Conservation (phyloP, 2,329 filamentous ascomycete genomes). For the Hymenoscyphus albidus region DNA sequence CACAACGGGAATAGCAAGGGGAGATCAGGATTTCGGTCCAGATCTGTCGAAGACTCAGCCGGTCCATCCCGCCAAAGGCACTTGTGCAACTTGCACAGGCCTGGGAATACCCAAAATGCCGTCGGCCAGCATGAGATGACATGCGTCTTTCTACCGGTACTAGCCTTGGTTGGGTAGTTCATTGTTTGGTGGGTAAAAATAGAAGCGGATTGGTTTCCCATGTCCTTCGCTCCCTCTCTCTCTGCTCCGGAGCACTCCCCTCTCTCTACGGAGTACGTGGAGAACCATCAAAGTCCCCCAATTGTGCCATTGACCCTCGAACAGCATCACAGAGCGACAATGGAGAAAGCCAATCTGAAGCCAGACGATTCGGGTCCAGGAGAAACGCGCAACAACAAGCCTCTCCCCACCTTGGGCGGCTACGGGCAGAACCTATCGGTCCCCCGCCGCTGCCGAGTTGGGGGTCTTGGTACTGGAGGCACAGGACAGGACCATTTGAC, state of each 20-base stretch:
- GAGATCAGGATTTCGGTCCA: neutral
- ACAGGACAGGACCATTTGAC: slow-evolving; percentile 9
- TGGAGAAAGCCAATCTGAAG: neutral
- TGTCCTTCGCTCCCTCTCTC: neutral
- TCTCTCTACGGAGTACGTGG: neutral
- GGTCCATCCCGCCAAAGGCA: neutral
- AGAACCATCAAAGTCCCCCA: neutral
- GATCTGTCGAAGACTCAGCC: neutral
- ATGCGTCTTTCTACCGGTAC: neutral
- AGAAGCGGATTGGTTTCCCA: neutral
- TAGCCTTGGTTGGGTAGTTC: neutral
- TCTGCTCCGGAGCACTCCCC: neutral
- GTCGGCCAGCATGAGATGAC: slow-evolving; percentile 1
- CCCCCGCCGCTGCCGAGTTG: slow-evolving; percentile 10
- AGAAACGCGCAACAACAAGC: neutral
- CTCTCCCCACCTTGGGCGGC: slow-evolving; percentile 24
- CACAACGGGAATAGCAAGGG: neutral
- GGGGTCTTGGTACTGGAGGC: slow-evolving; percentile 3
- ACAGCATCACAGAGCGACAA: neutral
- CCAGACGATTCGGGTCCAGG: neutral
- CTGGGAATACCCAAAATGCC: neutral
- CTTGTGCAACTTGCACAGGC: neutral
- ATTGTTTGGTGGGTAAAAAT: neutral
- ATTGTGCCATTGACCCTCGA: neutral
- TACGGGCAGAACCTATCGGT: slow-evolving; percentile 21